Conservation (phyloP, 2,329 filamentous ascomycete genomes). For the Cladosporium sp. region DNA sequence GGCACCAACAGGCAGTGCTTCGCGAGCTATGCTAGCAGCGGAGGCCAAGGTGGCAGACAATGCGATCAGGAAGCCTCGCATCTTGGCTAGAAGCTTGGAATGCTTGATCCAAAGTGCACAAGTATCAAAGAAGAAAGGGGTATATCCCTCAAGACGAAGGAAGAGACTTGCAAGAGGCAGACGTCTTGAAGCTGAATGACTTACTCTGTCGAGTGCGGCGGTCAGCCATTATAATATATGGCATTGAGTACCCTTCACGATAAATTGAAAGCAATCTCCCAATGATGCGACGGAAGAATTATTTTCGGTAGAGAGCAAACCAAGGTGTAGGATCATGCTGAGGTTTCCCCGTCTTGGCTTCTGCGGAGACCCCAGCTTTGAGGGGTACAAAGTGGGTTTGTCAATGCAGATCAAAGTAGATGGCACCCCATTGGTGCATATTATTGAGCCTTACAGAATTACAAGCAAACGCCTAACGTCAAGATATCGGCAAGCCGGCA, state of each 20-base stretch:
- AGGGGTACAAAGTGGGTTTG: not conserved
- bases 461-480: constrained; percentile 11
- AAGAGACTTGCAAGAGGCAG: not conserved
- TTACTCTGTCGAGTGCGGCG: not conserved
- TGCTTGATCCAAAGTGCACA: not conserved
- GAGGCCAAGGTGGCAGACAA: constrained; percentile 5
- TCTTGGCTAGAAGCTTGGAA: constrained; percentile 5
- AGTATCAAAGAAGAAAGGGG: not conserved
- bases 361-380: constrained; percentile 4
- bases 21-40: constrained; percentile 11
- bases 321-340: not conserved
- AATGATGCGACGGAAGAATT: constrained; percentile 12
- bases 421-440: constrained; percentile 5
- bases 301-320: not conserved
- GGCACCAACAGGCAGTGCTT: constrained; percentile 5
- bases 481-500: constrained; percentile 9
- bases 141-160: not conserved
- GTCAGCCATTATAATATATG: not conserved
- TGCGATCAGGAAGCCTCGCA: constrained; percentile 5
- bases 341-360: constrained; percentile 11
- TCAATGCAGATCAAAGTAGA: not conserved
- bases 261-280: not conserved
- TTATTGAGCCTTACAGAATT: constrained; percentile 4
- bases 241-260: not conserved
- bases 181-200: not conserved